phyloP scores from a whole-genome alignment of 768 basidiomycete genomes.

The Rhodotorula kratochvilovae region DNA sequence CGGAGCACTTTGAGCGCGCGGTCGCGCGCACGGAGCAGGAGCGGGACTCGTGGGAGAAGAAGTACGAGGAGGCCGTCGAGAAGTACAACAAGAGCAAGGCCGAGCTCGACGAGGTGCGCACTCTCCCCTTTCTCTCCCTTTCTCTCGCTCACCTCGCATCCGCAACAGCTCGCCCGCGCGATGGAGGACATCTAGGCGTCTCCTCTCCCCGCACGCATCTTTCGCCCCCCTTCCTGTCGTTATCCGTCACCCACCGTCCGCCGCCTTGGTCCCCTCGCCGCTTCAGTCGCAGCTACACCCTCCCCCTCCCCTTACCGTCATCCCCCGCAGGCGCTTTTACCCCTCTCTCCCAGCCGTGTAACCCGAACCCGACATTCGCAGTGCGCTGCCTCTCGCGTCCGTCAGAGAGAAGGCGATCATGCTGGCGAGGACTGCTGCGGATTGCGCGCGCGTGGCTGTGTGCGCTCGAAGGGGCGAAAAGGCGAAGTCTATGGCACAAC shows the following conservation, averaged over 20 bases:
- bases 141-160: background rate
- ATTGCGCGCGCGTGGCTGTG: too few species aligned
- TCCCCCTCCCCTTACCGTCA: background rate
- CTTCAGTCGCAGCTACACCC: background rate
- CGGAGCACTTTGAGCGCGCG: constrained; percentile 95
- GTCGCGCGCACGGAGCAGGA: constrained; percentile 81
- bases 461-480: background rate
- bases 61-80: constrained; percentile 73
- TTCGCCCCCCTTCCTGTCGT: background rate
- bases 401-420: too few species aligned
- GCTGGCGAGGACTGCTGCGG: too few species aligned
- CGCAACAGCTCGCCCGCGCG: constrained; percentile 23
- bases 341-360: background rate
- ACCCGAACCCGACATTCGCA: background rate
- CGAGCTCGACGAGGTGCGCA: constrained; percentile 72
- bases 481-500: background rate
- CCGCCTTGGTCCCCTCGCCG: background rate
- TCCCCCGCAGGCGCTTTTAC: background rate
- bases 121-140: background rate
- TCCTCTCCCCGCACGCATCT: background rate
- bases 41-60: constrained; percentile 88
- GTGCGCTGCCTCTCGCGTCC: background rate
- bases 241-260: too few species aligned
- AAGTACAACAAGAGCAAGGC: constrained; percentile 70
- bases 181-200: constrained; percentile 37